Base-by-base conservation (phyloP, 2,329 filamentous ascomycete species). In the Colletotrichum agaves region DNA sequence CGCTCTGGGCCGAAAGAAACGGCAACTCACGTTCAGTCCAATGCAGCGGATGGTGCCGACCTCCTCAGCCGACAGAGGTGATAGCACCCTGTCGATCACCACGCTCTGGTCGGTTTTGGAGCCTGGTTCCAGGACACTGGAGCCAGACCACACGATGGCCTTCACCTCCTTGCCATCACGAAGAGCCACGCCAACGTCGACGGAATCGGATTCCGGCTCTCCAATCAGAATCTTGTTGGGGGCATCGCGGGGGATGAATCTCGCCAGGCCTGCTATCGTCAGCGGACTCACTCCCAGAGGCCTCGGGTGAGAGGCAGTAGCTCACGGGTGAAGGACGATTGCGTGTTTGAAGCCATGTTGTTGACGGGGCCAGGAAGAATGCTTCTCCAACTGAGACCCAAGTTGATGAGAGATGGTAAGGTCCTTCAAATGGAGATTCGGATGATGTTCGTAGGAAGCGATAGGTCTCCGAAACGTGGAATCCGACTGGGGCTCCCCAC, bases 101-200 rank as follows among this genome's bases (percentile, higher is more conserved):
- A 83, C 82, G 3, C 78, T 76, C 69, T 79, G 78, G 33, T 79
- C 83, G 1, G 87, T 89, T 12, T 79, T 78, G 21, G 79, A 75
- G 3, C 88, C 88, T 0, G 87, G 83, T 23, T 77, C 78, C 50
- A 90, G 76, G 2, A 88, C 85, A 2, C 88, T 90, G 1, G 78
- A 79, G 17, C 88, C 88, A 23, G 84, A 86, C 78, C 87, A 90
- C 6, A 88, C 80, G 44, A 81, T 80, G 50, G 88, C 87, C 31
- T 81, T 73, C 39, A 90, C 87, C 44, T 89, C 84, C 69, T 86
- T 78, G 39, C 85, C 85, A 50, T 85, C 82, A 69, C 83, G 83
- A 31, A 89, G 75, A 15, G 87, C 87, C 27, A 83, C 74, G 49
- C 88, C 88, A 49, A 91, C 84, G 72, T 90, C 87, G 35, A 88